phyloP scores from a whole-genome alignment of 192 early-diverging fungal species.

The Backusella circina region DNA sequence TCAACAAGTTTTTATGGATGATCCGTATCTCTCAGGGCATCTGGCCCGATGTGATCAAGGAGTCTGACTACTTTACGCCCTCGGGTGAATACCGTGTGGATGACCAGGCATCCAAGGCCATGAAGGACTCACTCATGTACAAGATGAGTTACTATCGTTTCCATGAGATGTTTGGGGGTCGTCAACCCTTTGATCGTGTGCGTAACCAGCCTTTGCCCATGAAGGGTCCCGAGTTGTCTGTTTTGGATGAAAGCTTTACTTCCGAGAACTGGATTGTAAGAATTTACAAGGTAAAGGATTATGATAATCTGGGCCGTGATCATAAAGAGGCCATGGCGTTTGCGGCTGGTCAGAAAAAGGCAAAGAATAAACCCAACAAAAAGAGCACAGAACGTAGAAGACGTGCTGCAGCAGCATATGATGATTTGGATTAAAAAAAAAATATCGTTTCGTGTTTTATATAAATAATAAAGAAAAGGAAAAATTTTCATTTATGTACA shows the following conservation, averaged over 20 bases:
- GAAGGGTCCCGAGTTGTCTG: slow-evolving; percentile 74
- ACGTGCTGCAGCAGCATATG: slow-evolving; percentile 9
- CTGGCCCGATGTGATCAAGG: slow-evolving; percentile 92
- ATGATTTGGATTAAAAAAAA: slow-evolving; percentile 1
- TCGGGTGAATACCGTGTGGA: slow-evolving; percentile 93
- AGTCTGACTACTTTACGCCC: slow-evolving; percentile 82
- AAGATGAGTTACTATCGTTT: slow-evolving; percentile 98
- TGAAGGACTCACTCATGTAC: slow-evolving; percentile 94
- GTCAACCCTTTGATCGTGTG: slow-evolving; percentile 78
- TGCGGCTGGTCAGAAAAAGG: slow-evolving; percentile 43
- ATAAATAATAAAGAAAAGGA: background rate
- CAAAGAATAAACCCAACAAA: slow-evolving; percentile 19
- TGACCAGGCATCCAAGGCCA: slow-evolving; percentile 81
- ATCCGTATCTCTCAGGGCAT: slow-evolving; percentile 95
- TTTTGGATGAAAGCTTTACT: slow-evolving; percentile 92
- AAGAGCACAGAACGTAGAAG: slow-evolving; percentile 28
- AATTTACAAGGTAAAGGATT: slow-evolving; percentile 96
- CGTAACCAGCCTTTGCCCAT: slow-evolving; percentile 71
- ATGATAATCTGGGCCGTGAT: slow-evolving; percentile 87
- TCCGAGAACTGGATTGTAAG: slow-evolving; percentile 98
- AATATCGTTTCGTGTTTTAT: slow-evolving; percentile 1
- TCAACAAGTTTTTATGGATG: slow-evolving; percentile 99
- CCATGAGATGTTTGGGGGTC: slow-evolving; percentile 77
- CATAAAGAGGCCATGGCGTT: slow-evolving; percentile 62
- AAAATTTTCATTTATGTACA: background rate